These are phyloP conservation scores for Monosporascus sp. DNA, from an alignment of 2,329 filamentous ascomycete species.

Conservation along the genomic window DNA sequence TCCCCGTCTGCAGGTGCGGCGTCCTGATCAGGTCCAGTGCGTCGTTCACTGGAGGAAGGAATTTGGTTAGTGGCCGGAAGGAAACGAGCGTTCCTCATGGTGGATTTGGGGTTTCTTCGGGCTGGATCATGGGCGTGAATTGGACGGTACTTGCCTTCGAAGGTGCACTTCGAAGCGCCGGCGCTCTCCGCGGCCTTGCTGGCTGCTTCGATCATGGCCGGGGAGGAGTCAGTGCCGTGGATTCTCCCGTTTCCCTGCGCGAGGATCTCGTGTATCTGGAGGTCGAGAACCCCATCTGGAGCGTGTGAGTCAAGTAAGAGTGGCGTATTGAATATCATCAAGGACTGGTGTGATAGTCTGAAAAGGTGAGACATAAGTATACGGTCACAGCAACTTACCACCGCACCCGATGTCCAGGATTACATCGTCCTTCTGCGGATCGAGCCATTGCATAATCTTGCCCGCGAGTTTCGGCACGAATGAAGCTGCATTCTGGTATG, in stretches of 20 bases:
- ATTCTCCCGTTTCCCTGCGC: slow-evolving; percentile 41
- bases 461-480: slow-evolving; percentile 59
- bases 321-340: neutral
- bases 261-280: slow-evolving; percentile 44
- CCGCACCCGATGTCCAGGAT: slow-evolving; percentile 62
- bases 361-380: too few relatives aligned
- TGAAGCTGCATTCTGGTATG: slow-evolving; percentile 55
- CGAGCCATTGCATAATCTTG: slow-evolving; percentile 53
- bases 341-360: neutral
- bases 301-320: neutral
- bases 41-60: slow-evolving; percentile 35
- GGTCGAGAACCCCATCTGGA: slow-evolving; percentile 54
- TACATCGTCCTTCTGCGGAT: slow-evolving; percentile 50
- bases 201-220: slow-evolving; percentile 52
- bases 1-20: slow-evolving; percentile 28
- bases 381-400: slow-evolving; percentile 31
- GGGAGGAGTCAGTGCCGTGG: slow-evolving; percentile 54
- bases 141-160: slow-evolving; percentile 32
- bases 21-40: slow-evolving; percentile 33
- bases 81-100: too few relatives aligned
- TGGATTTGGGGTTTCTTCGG: too few relatives aligned
- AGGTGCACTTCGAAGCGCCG: slow-evolving; percentile 31
- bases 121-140: too few relatives aligned
- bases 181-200: slow-evolving; percentile 32
- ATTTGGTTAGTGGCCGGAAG: neutral